Evolutionary conservation across 768 basidiomycete species (phyloP), one percentile per base, ranked within the genome.

Genomic region (Leccinum obscurum): DNA sequence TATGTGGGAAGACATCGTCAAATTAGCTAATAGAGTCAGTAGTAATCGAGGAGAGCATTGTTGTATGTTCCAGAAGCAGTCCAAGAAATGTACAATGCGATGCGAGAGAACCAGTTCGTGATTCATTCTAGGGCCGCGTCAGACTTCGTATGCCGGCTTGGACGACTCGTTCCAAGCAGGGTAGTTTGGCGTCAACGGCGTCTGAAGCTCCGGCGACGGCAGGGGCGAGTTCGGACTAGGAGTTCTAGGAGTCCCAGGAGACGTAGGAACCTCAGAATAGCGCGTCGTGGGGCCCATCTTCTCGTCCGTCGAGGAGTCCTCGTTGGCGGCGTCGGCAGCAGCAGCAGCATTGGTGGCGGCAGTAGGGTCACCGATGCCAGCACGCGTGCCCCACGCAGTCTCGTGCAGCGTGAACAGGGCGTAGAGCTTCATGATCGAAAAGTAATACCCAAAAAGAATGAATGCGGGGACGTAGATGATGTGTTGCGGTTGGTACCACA

Each of bases 351-450:
- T 85, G 2, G 89, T 90, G 54, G 91, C 90, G 39, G 87, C 85
- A 0, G 86, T 78, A 1, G 86, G 86, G 78, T 94, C 90, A 70
- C 92, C 92, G 68, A 95, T 92, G 77, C 94, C 93, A 6, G 94
- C 85, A 73, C 93, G 89, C n/a, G 93, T 97, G 48, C 94, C 94
- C 94, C 93, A 96, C 46, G 89, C 93, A 70, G 92, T 95, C 87
- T 95, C 92, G 76, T 96, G 94, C 58, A 95, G 80, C 55, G 93
- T 96, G 71, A 86, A 87, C 49, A 95, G 78, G 34, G 93, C 93
- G 73, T 96, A 96, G 50, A 96, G 64, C 77, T 95, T 96, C 93
- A 98, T 96, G 67, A 96, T 77, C 17, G 93, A 88, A 70, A 96
- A 96, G 77, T 95, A 95, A 72, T 96, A 96, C 26, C 93, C 93